phyloP scores from a whole-genome alignment of 1,139 yeast species.

The Suhomyces panamericanus region DNA sequence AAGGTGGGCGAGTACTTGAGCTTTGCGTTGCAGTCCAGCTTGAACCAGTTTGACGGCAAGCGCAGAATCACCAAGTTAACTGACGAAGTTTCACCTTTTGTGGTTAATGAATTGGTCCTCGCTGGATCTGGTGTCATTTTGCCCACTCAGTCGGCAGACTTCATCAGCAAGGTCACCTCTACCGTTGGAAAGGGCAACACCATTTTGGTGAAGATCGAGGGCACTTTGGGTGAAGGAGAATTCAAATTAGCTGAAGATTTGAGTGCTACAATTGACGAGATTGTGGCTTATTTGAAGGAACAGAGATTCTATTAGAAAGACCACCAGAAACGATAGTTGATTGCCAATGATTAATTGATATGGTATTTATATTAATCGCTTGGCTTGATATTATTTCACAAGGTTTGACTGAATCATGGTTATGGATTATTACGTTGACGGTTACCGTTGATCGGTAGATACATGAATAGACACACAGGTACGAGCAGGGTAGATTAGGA shows the following conservation, averaged over 20 bases:
- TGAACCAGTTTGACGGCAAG: constrained; percentile 85
- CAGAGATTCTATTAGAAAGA: constrained; percentile 59
- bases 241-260: constrained; percentile 41
- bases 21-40: constrained; percentile 83
- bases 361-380: too few species aligned
- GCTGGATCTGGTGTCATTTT: constrained; percentile 91
- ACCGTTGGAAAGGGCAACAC: constrained; percentile 41
- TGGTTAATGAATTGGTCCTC: constrained; percentile 79
- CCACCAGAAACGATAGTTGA: too few species aligned
- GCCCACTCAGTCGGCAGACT: constrained; percentile 34
- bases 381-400: too few species aligned
- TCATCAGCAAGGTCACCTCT: constrained; percentile 45
- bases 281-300: constrained; percentile 68
- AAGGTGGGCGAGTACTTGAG: constrained; percentile 59
- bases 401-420: not conserved
- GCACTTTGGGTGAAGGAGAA: constrained; percentile 15
- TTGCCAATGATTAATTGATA: too few species aligned
- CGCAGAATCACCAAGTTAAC: constrained; percentile 78
- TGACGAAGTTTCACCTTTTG: constrained; percentile 54
- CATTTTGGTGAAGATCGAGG: constrained; percentile 16
- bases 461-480: constrained; percentile 1
- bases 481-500: too few species aligned
- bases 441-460: constrained; percentile 2
- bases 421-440: not conserved
- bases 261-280: constrained; percentile 62